A percentile compares a stretch with the other conserved stretches of the same genome.
Evolutionary conservation across 2,329 filamentous ascomycete species (phyloP).

Genomic region (Stemphylium lycopersici): DNA sequence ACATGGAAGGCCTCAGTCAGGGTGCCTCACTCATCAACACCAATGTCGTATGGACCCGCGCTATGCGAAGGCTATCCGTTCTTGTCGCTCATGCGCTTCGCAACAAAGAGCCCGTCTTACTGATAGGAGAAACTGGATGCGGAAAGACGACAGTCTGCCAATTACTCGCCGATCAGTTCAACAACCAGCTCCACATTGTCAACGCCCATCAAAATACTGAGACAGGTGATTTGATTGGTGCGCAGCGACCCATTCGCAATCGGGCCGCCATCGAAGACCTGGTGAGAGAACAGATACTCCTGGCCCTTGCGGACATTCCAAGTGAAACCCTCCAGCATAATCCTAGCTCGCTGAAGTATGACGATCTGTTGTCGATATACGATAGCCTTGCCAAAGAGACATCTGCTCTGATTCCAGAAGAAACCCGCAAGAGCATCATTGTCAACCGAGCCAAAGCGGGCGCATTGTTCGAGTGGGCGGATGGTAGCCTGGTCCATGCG

Average conservation of each 20-base stretch:
- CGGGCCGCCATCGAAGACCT: constrained; percentile 72
- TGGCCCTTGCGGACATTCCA: constrained; percentile 33
- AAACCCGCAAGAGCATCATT: constrained; percentile 50
- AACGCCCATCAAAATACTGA: constrained; percentile 99
- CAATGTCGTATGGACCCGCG: constrained; percentile 86
- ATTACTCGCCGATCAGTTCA: constrained; percentile 80
- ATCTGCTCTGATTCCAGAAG: constrained; percentile 54
- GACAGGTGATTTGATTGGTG: constrained; percentile 95
- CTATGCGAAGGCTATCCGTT: constrained; percentile 90
- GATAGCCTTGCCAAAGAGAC: constrained; percentile 57
- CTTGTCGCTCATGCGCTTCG: constrained; percentile 84
- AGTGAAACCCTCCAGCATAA: constrained; percentile 12
- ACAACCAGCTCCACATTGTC: constrained; percentile 80
- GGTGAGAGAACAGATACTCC: constrained; percentile 66
- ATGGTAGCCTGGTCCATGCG: constrained; percentile 89
- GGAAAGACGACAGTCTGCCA: constrained; percentile 98
- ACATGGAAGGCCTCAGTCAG: constrained; percentile 44
- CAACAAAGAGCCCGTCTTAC: constrained; percentile 90
- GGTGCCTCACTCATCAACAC: constrained; percentile 20
- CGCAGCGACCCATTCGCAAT: constrained; percentile 89
- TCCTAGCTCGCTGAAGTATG: constrained; percentile 30
- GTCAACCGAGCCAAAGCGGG: constrained; percentile 68
- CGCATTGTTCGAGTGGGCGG: constrained; percentile 93
- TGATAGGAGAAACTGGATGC: constrained; percentile 96
- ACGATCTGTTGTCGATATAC: constrained; percentile 64